phyloP scores from a whole-genome alignment of 176 grass and related monocot species.

The Bromus sterilis region DNA sequence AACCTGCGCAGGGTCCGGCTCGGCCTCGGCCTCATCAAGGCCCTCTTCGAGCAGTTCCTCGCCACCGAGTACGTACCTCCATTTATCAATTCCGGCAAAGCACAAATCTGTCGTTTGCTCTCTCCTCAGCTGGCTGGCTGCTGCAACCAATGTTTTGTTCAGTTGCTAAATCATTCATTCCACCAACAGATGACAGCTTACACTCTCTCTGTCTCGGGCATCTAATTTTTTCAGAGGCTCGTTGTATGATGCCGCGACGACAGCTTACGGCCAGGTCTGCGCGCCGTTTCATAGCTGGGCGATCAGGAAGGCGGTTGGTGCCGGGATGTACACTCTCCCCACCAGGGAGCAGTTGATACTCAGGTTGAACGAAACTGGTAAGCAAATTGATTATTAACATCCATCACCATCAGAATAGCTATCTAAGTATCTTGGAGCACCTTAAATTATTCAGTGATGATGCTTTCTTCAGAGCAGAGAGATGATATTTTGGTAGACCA shows the following conservation, averaged over 20 bases:
- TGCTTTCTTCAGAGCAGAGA: not conserved
- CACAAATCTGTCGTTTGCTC: not conserved
- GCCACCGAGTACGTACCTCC: constrained; percentile 46
- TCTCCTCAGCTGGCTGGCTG: not conserved
- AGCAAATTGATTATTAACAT: not conserved
- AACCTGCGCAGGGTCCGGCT: constrained; percentile 90
- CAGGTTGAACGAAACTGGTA: constrained; percentile 87
- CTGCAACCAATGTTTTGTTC: not conserved
- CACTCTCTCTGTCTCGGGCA: constrained; percentile 21
- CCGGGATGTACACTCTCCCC: constrained; percentile 91
- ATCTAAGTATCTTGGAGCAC: too few species aligned
- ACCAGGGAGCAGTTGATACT: constrained; percentile 71
- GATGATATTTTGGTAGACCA: not conserved
- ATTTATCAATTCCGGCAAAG: not conserved
- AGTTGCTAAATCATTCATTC: not conserved
- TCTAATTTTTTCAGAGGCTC: constrained; percentile 48
- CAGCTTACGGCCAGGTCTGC: constrained; percentile 88
- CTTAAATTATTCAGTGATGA: not conserved
- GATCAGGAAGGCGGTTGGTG: constrained; percentile 82
- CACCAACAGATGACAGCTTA: constrained; percentile 2
- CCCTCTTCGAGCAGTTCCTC: constrained; percentile 77
- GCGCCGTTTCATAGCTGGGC: constrained; percentile 94
- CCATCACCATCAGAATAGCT: not conserved
- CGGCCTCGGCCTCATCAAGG: constrained; percentile 89
- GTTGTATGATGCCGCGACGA: constrained; percentile 81